Evolutionary conservation across 2,329 filamentous ascomycete species (phyloP).

Genomic region (Tolypocladium tundrense): DNA sequence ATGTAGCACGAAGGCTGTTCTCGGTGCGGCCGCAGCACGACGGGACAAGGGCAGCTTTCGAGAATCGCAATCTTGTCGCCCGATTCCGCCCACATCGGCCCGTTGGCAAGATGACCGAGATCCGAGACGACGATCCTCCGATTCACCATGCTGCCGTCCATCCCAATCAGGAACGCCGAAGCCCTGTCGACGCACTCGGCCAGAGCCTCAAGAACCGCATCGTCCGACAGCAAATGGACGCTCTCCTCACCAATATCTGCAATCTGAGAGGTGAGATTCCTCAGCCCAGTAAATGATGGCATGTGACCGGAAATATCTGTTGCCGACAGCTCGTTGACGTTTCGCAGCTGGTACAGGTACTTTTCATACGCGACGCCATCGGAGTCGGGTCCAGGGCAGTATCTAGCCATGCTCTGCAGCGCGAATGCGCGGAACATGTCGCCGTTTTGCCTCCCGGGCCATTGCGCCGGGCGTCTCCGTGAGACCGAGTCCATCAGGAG

Average conservation of each 20-base stretch:
- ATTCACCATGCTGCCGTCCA: conserved; percentile 2
- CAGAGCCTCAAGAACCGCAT: neutral
- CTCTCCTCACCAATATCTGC: neutral
- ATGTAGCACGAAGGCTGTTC: neutral
- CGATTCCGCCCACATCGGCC: neutral
- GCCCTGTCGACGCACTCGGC: neutral
- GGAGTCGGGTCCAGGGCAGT: neutral
- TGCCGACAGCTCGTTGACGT: neutral
- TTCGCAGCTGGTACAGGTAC: neutral
- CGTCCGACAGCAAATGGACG: neutral
- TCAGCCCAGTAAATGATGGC: neutral
- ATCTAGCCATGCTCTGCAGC: neutral
- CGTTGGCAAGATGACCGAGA: neutral
- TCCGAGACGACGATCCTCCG: neutral
- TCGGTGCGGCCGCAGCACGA: neutral
- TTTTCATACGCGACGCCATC: neutral
- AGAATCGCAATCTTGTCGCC: neutral
- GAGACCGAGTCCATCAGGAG: conserved; percentile 6
- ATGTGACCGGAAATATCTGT: neutral
- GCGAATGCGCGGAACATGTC: conserved; percentile 1
- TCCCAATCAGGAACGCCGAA: neutral
- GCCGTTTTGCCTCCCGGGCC: neutral
- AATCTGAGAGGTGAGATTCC: neutral
- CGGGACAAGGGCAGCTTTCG: neutral
- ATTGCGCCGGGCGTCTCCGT: conserved; percentile 1